phyloP scores from a whole-genome alignment of 768 basidiomycete genomes.

The Asterophora lycoperdoides region DNA sequence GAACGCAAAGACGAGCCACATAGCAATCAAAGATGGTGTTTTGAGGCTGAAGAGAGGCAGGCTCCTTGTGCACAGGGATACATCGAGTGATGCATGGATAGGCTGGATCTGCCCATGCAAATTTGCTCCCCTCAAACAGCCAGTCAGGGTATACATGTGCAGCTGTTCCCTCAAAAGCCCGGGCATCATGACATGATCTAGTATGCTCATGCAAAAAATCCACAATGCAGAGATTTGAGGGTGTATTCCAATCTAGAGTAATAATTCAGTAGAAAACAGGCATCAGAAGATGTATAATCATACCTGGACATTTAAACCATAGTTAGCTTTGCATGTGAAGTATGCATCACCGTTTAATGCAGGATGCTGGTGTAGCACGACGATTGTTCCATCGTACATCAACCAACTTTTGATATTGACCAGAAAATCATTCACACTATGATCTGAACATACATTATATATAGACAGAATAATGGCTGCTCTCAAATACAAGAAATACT shows the following conservation, averaged over 20 bases:
- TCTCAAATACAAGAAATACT: too few relatives aligned
- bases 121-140: conserved; percentile 15
- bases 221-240: conserved; percentile 25
- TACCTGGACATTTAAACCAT: conserved; percentile 35
- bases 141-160: conserved; percentile 15
- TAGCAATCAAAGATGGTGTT: conserved; percentile 26
- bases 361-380: conserved; percentile 10
- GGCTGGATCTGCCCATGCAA: conserved; percentile 21
- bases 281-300: neutral
- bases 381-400: conserved; percentile 16
- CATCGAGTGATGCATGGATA: conserved; percentile 19
- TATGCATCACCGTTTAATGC: conserved; percentile 29
- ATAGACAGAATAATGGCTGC: too few relatives aligned
- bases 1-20: conserved; percentile 22
- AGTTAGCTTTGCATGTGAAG: conserved; percentile 30
- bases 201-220: conserved; percentile 31
- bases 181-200: conserved; percentile 32
- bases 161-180: conserved; percentile 25
- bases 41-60: conserved; percentile 17
- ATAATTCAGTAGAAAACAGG: neutral
- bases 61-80: conserved; percentile 28
- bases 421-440: too few relatives aligned
- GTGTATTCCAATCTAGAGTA: conserved; percentile 34
- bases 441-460: too few relatives aligned
- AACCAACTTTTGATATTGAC: too few relatives aligned